phyloP scores from a whole-genome alignment of 2,329 filamentous ascomycete species.

The Emydomyces testavorans region DNA sequence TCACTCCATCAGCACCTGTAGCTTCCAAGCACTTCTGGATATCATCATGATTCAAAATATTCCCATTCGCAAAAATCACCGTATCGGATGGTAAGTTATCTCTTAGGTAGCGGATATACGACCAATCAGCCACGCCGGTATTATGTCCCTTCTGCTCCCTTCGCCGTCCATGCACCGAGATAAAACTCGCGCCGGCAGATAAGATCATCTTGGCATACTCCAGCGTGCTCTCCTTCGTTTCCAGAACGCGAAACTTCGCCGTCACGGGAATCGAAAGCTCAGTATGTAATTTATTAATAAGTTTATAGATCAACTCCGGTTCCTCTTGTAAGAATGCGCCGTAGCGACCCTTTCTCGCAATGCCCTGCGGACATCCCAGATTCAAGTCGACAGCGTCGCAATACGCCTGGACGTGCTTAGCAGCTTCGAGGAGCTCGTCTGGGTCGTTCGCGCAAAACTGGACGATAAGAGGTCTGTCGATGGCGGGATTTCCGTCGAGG shows the following conservation, averaged over 20 bases:
- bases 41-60: slow-evolving; percentile 71
- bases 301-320: slow-evolving; percentile 64
- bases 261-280: slow-evolving; percentile 76
- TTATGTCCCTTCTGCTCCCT: slow-evolving; percentile 93
- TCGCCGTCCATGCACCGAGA: slow-evolving; percentile 80
- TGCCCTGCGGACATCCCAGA: slow-evolving; percentile 90
- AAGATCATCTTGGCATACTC: slow-evolving; percentile 82
- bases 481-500: slow-evolving; percentile 74
- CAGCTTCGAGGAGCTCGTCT: slow-evolving; percentile 48
- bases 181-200: slow-evolving; percentile 75
- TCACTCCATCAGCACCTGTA: slow-evolving; percentile 83
- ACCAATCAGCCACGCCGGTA: slow-evolving; percentile 88
- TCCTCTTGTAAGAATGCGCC: slow-evolving; percentile 93
- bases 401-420: slow-evolving; percentile 65
- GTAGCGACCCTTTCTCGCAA: slow-evolving; percentile 81
- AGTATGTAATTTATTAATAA: slow-evolving; percentile 72
- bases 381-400: slow-evolving; percentile 96
- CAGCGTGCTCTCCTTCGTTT: slow-evolving; percentile 74
- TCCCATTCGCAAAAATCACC: slow-evolving; percentile 94
- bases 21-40: slow-evolving; percentile 63
- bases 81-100: slow-evolving; percentile 75
- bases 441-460: slow-evolving; percentile 66
- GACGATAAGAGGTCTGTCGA: slow-evolving; percentile 84
- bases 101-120: slow-evolving; percentile 66
- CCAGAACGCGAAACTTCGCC: slow-evolving; percentile 84